Evolutionary conservation across 2,329 filamentous ascomycete genomes (phyloP).

Genomic region (Chalaropsis thielavioides): DNA sequence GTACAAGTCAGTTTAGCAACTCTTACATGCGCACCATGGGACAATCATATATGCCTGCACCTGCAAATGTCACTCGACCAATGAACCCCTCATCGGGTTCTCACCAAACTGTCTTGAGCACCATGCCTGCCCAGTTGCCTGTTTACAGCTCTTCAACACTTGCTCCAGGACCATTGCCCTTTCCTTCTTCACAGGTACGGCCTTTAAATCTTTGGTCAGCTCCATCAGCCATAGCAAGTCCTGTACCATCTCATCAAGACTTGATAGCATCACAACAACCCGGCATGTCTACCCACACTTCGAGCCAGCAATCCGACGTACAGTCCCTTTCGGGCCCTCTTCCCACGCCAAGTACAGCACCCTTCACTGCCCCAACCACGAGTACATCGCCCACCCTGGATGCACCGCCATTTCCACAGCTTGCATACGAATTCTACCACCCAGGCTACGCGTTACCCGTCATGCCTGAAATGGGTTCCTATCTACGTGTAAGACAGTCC

Average conservation of each 20-base stretch:
- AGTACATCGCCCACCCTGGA: neutral
- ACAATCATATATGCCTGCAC: neutral
- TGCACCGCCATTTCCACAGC: neutral
- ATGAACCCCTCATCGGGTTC: neutral
- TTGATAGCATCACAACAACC: neutral
- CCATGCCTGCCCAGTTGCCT: neutral
- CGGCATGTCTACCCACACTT: neutral
- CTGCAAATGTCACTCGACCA: neutral
- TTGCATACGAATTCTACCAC: neutral
- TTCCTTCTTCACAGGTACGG: neutral
- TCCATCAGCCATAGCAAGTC: neutral
- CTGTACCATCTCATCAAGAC: neutral
- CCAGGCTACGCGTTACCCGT: neutral
- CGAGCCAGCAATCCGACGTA: neutral
- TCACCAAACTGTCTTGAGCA: neutral
- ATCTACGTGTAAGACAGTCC: neutral
- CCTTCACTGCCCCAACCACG: neutral
- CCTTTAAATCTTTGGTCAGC: neutral
- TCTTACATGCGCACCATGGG: neutral
- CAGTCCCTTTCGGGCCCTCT: neutral
- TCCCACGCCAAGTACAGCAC: neutral
- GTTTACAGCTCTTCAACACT: neutral
- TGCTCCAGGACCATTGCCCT: neutral
- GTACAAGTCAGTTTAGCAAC: constrained; percentile 1
- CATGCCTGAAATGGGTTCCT: neutral